Base-by-base conservation (phyloP, 2,329 filamentous ascomycete genomes). In the Elsinoe batatas region DNA sequence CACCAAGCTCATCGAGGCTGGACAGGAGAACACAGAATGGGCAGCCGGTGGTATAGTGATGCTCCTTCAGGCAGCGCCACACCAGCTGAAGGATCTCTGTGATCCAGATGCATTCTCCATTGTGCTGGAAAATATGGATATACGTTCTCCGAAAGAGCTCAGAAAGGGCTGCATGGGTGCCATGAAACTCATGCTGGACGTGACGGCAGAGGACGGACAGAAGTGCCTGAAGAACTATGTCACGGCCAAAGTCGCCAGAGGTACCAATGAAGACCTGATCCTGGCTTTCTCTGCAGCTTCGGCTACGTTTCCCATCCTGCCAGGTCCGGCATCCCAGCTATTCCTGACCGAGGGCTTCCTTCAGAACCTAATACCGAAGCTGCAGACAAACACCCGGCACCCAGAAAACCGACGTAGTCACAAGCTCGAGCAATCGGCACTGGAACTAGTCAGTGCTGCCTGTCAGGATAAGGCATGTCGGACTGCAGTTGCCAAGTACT, bases 251-350 rank as follows among this genome's bases (percentile, higher is more conserved):
- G 77, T 95, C 13, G 73, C 79, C 61, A 83, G 85, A 60, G 84
- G 84, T 53, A 91, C 86, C 20, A 88, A 90, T 60, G 91, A 96
- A 64, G 88, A 95, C 69, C 82, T 94, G 61, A 88, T 95, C 55
- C 78, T 93, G 50, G 91, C 91, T 5, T 97, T 96, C 68, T 97
- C 91, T 54, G 90, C 91, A n/a, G 89, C 90, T 5, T 83, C 90
- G 1, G 82, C 84, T 18, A 81, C 94, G 7, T 98, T 98, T 67
- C 91, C 93, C 1, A 80, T 98, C 53, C 82, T 88, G 2, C 86
- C 89, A 2, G 80, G 84, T 56, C 79, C 88, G 42, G 88, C 85
- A 1, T 79, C 88, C 2, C 77, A 83, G 58, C 76, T 97, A 36
- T 96, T 98, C 68, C 79, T 97, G 56, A 90, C 84, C 35, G 88